Evolutionary conservation across 768 basidiomycete species (phyloP).

Genomic region (Auriscalpium vulgare): DNA sequence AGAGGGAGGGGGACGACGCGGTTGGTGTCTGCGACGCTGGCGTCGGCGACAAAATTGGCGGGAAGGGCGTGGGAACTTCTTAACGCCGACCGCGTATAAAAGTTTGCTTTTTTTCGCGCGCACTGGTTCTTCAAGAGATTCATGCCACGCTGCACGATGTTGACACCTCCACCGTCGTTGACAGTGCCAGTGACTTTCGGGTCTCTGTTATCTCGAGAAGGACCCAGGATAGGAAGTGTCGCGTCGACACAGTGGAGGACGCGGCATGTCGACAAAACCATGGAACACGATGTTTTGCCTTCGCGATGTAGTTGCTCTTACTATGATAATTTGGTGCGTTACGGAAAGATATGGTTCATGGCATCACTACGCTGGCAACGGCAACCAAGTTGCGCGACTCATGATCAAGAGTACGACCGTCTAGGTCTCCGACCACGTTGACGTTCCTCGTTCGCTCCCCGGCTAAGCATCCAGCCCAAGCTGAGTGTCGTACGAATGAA

Average conservation of each 20-base stretch:
- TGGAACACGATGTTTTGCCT: constrained; percentile 37
- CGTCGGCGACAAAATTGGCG: background rate
- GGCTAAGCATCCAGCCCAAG: no score
- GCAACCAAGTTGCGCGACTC: no score
- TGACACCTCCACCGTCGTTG: constrained; percentile 41
- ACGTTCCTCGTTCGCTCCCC: no score
- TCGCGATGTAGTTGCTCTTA: background rate
- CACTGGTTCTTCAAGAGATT: constrained; percentile 32
- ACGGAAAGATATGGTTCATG: no score
- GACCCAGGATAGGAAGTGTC: constrained; percentile 60
- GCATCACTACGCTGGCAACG: no score
- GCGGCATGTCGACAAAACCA: constrained; percentile 55
- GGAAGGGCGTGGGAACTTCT: constrained; percentile 32
- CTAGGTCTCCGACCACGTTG: no score
- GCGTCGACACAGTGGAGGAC: constrained; percentile 42
- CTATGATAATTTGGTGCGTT: no score
- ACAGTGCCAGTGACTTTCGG: constrained; percentile 57
- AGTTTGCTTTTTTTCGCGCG: background rate
- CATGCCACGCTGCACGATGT: constrained; percentile 63
- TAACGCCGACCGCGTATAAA: constrained; percentile 16
- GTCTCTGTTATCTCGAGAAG: constrained; percentile 51
- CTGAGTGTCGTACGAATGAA: no score
- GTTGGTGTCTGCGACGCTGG: background rate
- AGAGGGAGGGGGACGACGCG: constrained; percentile 15
- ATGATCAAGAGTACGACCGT: no score